Evolutionary conservation across 331 rosid genomes (phyloP).

Genomic region (Phaseolus coccineus): DNA sequence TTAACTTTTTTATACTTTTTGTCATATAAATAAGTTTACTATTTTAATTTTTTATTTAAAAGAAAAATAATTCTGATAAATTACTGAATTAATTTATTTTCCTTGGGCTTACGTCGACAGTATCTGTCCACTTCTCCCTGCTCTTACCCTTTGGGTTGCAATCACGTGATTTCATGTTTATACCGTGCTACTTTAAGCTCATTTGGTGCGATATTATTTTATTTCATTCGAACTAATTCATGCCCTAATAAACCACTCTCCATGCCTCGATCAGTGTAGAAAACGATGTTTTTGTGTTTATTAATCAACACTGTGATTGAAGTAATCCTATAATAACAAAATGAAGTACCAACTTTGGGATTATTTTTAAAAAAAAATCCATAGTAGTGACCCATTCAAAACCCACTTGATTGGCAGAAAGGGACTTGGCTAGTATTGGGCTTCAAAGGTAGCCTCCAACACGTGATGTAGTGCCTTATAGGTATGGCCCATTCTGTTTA

Average conservation of each 20-base stretch:
- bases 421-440: constrained; percentile 29
- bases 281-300: constrained; percentile 39
- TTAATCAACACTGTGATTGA: constrained; percentile 32
- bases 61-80: background rate
- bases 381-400: constrained; percentile 33
- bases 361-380: constrained; percentile 30
- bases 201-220: constrained; percentile 13
- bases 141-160: constrained; percentile 13
- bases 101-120: background rate
- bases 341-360: constrained; percentile 45
- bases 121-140: constrained; percentile 7
- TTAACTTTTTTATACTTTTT: background rate
- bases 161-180: constrained; percentile 24
- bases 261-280: constrained; percentile 44
- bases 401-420: constrained; percentile 42
- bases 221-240: constrained; percentile 26
- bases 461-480: constrained; percentile 19
- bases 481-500: background rate
- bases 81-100: background rate
- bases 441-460: constrained; percentile 34
- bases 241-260: constrained; percentile 34
- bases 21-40: too few relatives aligned
- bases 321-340: constrained; percentile 35
- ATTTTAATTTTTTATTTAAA: background rate
- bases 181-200: constrained; percentile 35